Evolutionary conservation across 352 stramenopile species (phyloP).

Genomic region (Pythium phragmitis): DNA sequence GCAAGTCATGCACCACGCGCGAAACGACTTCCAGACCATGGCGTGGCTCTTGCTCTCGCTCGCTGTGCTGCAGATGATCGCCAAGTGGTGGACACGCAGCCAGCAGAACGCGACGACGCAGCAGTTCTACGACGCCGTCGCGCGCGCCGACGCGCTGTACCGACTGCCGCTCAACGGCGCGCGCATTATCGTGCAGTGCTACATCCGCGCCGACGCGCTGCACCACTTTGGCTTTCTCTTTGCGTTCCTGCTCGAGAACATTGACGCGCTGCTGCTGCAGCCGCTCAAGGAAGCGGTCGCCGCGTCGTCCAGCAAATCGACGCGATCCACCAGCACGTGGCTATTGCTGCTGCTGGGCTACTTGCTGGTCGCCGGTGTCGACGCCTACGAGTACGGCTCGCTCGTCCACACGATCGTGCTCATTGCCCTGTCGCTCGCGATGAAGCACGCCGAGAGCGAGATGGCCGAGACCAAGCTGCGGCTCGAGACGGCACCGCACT

Average conservation of each 20-base stretch:
- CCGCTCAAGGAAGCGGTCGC: conserved; percentile 34
- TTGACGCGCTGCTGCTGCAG: conserved; percentile 44
- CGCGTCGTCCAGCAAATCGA: conserved; percentile 9
- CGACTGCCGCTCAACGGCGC: conserved; percentile 35
- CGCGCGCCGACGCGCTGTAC: conserved; percentile 19
- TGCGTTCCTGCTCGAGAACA: conserved; percentile 63
- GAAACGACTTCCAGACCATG: conserved; percentile 34
- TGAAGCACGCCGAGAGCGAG: conserved; percentile 28
- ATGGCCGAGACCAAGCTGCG: conserved; percentile 31
- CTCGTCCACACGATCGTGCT: conserved; percentile 54
- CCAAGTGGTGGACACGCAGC: conserved; percentile 25
- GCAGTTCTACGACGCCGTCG: conserved; percentile 21
- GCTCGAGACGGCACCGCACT: conserved; percentile 31
- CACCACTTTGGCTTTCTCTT: conserved; percentile 72
- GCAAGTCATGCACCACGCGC: conserved; percentile 31
- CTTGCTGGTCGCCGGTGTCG: conserved; percentile 58
- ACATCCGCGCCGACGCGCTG: conserved; percentile 49
- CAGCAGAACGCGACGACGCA: conserved; percentile 27
- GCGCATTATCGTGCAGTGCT: conserved; percentile 45
- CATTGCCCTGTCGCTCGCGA: conserved; percentile 42
- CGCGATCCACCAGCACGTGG: conserved; percentile 22
- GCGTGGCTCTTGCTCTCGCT: conserved; percentile 29
- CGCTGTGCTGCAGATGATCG: conserved; percentile 14
- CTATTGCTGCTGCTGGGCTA: conserved; percentile 46
- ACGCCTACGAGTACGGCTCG: conserved; percentile 63